Evolutionary conservation across 2,329 filamentous ascomycete genomes (phyloP).

Genomic region (Fusarium bulbicola): DNA sequence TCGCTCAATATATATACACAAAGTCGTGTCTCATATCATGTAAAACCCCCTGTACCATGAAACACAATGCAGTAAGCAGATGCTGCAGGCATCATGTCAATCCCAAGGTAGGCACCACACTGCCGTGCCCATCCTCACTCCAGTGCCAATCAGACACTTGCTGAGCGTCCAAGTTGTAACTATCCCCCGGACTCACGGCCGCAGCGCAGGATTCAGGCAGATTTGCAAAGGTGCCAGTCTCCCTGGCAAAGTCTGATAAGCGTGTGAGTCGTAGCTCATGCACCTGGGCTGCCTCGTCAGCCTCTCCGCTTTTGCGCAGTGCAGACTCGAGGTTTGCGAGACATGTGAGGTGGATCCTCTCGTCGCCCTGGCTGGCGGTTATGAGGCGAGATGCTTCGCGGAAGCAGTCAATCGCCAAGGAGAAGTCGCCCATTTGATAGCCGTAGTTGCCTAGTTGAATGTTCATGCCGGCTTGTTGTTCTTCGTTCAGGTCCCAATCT

Average conservation of each 20-base stretch:
- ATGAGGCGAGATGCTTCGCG: slow-evolving; percentile 44
- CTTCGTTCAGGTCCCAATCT: slow-evolving; percentile 42
- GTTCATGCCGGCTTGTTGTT: slow-evolving; percentile 45
- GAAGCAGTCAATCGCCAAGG: slow-evolving; percentile 44
- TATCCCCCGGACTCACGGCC: slow-evolving; percentile 25
- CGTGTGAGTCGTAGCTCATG: slow-evolving; percentile 43
- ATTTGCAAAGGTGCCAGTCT: slow-evolving; percentile 39
- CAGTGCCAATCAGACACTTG: slow-evolving; percentile 39
- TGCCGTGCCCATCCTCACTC: slow-evolving; percentile 20
- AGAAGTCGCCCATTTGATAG: slow-evolving; percentile 41
- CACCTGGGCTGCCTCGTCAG: slow-evolving; percentile 41
- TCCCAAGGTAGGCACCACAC: slow-evolving; percentile 18
- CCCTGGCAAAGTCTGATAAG: slow-evolving; percentile 44
- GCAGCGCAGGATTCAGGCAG: slow-evolving; percentile 28
- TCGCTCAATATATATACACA: slow-evolving; percentile 9
- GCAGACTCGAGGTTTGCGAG: slow-evolving; percentile 47
- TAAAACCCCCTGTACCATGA: neutral
- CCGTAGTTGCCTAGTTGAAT: slow-evolving; percentile 47
- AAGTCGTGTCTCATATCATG: neutral
- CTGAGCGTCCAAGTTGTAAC: slow-evolving; percentile 25
- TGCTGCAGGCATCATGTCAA: slow-evolving; percentile 29
- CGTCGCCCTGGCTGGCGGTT: slow-evolving; percentile 42
- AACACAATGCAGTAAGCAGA: neutral
- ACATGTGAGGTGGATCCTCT: slow-evolving; percentile 45
- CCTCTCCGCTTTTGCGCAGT: slow-evolving; percentile 35